Evolutionary conservation across 352 stramenopile species (phyloP).

Genomic region (Albugo candida): DNA sequence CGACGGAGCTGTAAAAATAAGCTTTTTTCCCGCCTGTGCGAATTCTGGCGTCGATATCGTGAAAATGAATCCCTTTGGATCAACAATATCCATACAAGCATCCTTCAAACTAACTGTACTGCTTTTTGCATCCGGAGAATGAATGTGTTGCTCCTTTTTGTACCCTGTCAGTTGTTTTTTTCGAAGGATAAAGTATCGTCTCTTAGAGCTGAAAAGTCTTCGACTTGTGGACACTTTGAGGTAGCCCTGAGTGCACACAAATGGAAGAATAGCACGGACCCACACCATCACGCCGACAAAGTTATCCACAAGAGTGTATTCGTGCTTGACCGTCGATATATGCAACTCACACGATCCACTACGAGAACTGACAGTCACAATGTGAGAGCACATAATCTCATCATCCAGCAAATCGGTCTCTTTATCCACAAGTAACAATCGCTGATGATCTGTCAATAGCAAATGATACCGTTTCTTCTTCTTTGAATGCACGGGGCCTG

Average conservation of each 20-base stretch:
- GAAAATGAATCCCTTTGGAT: slow-evolving; percentile 48
- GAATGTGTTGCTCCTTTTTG: slow-evolving; percentile 45
- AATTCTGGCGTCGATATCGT: slow-evolving; percentile 67
- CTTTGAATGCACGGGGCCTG: slow-evolving; percentile 55
- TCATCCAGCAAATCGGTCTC: slow-evolving; percentile 78
- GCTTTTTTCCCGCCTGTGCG: slow-evolving; percentile 47
- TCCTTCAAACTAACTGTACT: slow-evolving; percentile 41
- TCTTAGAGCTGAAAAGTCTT: slow-evolving; percentile 67
- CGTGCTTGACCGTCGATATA: slow-evolving; percentile 44
- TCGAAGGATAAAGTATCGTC: slow-evolving; percentile 64
- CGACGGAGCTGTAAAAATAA: slow-evolving; percentile 53
- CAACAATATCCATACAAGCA: slow-evolving; percentile 39
- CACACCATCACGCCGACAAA: slow-evolving; percentile 69
- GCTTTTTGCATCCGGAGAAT: slow-evolving; percentile 52
- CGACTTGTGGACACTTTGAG: slow-evolving; percentile 64
- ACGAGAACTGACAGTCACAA: slow-evolving; percentile 69
- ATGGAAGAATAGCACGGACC: slow-evolving; percentile 68
- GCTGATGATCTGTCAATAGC: slow-evolving; percentile 66
- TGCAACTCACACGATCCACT: slow-evolving; percentile 56
- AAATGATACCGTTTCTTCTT: slow-evolving; percentile 73
- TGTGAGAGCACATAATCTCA: slow-evolving; percentile 76
- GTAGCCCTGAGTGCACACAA: slow-evolving; percentile 64
- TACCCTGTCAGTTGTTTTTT: slow-evolving; percentile 38
- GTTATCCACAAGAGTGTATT: slow-evolving; percentile 70
- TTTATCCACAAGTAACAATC: slow-evolving; percentile 73